Evolutionary conservation across 176 grass and related monocot species (phyloP).

Genomic region (Sorghum bicolor): DNA sequence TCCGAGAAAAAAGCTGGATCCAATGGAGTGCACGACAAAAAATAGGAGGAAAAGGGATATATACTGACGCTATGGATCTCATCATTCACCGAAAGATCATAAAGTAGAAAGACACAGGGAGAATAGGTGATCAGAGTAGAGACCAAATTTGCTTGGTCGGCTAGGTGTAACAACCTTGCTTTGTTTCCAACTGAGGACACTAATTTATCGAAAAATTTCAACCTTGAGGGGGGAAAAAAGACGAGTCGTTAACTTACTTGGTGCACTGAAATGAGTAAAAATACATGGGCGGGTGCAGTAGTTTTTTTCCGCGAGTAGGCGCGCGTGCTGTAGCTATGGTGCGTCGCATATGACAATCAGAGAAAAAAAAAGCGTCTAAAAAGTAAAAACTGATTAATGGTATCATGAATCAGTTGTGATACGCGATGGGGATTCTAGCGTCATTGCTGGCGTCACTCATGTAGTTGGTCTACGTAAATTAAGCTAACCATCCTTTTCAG

Average conservation of each 20-base stretch:
- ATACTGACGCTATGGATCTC: not conserved
- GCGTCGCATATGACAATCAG: not conserved
- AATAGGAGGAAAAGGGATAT: not conserved
- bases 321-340: not conserved
- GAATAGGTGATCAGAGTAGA: not conserved
- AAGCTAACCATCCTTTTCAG: not conserved
- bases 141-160: constrained; percentile 15
- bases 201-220: not conserved
- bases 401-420: not conserved
- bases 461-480: not conserved
- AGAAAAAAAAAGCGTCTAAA: not conserved
- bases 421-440: not conserved
- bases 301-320: too few species aligned
- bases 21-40: not conserved
- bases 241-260: not conserved
- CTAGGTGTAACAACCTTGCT: not conserved
- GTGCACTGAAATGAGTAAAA: not conserved
- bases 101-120: not conserved
- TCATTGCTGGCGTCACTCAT: not conserved
- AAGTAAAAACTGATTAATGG: not conserved
- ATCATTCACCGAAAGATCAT: constrained; percentile 3
- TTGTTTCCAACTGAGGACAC: not conserved
- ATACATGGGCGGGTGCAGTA: not conserved
- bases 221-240: not conserved
- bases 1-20: not conserved